Base-by-base conservation (phyloP, 345 rosid genomes). In the Salix caprea region DNA sequence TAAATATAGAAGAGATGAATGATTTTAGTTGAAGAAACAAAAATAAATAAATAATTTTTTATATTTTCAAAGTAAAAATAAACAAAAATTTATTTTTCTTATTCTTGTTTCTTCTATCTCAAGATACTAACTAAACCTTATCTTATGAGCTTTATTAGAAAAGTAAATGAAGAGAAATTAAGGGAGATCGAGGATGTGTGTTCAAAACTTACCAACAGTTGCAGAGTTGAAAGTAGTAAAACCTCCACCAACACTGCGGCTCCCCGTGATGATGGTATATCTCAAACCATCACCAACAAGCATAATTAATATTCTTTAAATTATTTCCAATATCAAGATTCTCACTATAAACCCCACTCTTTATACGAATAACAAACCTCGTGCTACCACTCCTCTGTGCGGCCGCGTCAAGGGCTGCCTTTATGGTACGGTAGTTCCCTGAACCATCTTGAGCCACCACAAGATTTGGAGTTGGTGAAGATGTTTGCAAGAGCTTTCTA, bases 201-300 rank as follows among this genome's bases (percentile, higher is more conserved):
- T 36, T 15, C 10, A 4, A 54, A 65, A 44, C 97, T 87, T 78
- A 92, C 98, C 97, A 21, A 86, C 91, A 52, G 98, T 94, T 46
- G 97, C 96, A 21, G 98, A 92, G 76, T 86, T 74, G 79, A 88
- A 94, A 78, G 98, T 94, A 21, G 97, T 91, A 80, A 76, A 94
- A 28, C 93, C 92, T 1, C 88, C 87, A 6, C 86, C 84, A 42
- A 89, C 92, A 58, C 98, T 94, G 76, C 92, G 75, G 65, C 91
- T 90, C n/a, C 94, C 90, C 4, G 94, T 89, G 72, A 94, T 85
- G 44, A 90, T 85, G 48, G 98, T 94, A 39, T 50, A 76, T 76
- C 87, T 85, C 77, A 84, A 67, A 0, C 97, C 96, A 65, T 92
- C 97, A 0, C 97, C 98, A 23, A 90, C 87, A 13, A 92, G 77